phyloP scores from a whole-genome alignment of 768 basidiomycete genomes.

The Pisolithus sp. region DNA sequence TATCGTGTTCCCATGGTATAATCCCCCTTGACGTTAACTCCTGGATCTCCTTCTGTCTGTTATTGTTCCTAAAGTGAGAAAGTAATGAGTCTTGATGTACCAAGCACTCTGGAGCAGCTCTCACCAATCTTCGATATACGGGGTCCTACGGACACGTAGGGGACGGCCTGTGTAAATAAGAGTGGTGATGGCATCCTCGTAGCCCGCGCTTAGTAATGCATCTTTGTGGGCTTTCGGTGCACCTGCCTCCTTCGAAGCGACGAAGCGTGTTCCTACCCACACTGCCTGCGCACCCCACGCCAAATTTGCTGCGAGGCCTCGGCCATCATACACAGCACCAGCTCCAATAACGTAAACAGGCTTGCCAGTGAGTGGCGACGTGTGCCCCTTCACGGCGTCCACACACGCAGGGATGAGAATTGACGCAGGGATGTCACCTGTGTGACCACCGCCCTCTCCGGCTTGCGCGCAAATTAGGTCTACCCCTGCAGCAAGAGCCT shows the following conservation, averaged over 20 bases:
- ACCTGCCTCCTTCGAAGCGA: constrained; percentile 72
- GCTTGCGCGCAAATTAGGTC: constrained; percentile 95
- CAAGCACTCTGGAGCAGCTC: constrained; percentile 10
- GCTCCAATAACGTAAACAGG: constrained; percentile 88
- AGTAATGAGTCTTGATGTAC: neutral
- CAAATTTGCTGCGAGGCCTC: constrained; percentile 81
- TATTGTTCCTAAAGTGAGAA: constrained; percentile 52
- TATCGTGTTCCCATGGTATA: constrained; percentile 64
- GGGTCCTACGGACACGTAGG: constrained; percentile 75
- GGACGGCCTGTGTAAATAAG: constrained; percentile 88
- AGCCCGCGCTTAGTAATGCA: constrained; percentile 58
- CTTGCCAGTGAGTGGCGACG: constrained; percentile 72
- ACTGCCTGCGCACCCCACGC: constrained; percentile 87
- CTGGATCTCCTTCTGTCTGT: constrained; percentile 75
- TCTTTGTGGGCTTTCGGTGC: constrained; percentile 87
- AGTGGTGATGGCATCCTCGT: constrained; percentile 79
- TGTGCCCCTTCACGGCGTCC: constrained; percentile 71
- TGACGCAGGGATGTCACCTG: constrained; percentile 76
- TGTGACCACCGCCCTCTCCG: constrained; percentile 87
- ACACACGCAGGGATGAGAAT: constrained; percentile 90
- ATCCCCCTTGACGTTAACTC: constrained; percentile 79
- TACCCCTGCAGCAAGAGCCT: constrained; percentile 77
- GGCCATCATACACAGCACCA: constrained; percentile 86
- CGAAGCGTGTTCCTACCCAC: constrained; percentile 87
- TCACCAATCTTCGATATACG: constrained; percentile 81